Percentiles rank a stretch among this genome's conserved stretches.
Conservation (phyloP, 2,329 filamentous ascomycete species). For the Colletotrichum paranaense region DNA sequence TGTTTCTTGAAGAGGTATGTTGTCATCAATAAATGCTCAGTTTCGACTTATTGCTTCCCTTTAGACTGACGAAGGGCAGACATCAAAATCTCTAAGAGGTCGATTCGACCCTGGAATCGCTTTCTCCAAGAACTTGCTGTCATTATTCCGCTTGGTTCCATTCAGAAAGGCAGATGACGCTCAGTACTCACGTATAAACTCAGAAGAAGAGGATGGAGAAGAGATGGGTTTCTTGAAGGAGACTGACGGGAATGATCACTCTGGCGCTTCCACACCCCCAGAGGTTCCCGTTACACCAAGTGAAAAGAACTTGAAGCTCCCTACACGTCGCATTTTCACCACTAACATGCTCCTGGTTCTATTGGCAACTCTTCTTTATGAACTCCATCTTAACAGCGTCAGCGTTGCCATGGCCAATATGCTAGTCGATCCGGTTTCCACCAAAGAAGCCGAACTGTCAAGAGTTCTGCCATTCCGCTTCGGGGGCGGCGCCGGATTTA, state of each 20-base stretch:
- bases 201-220: background rate
- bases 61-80: background rate
- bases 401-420: background rate
- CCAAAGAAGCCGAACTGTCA: background rate
- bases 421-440: background rate
- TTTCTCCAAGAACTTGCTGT: background rate
- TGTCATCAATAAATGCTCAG: background rate
- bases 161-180: background rate
- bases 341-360: background rate
- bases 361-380: background rate
- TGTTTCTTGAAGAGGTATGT: slow-evolving; percentile 9
- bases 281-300: no score
- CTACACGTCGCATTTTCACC: background rate
- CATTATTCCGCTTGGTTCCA: background rate
- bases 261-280: background rate
- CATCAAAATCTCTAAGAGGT: background rate
- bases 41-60: background rate
- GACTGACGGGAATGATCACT: background rate
- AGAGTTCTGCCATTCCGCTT: slow-evolving; percentile 1
- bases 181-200: background rate
- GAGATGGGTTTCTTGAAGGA: background rate
- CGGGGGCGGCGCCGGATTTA: slow-evolving; percentile 2
- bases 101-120: background rate
- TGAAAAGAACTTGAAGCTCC: background rate
- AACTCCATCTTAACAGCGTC: background rate